Percentiles rank a stretch among this genome's conserved stretches.
Conservation (phyloP, 2,329 filamentous ascomycete species). For the Colletotrichum sp. region DNA sequence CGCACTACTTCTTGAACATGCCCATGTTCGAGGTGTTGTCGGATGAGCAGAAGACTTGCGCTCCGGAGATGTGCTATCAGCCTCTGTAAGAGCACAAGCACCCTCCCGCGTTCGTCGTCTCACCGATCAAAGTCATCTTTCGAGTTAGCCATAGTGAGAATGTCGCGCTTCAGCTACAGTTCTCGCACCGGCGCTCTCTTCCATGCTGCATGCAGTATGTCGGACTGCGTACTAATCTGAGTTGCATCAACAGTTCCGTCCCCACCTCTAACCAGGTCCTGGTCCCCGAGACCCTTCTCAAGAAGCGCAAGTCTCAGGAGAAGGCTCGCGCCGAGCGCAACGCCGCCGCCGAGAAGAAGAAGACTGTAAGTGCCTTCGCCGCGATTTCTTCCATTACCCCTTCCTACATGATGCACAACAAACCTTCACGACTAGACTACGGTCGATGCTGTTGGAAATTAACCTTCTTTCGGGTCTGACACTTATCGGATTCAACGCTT, state of each 20-base stretch:
- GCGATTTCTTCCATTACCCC: background rate
- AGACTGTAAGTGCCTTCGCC: conserved; percentile 76
- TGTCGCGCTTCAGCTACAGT: conserved; percentile 90
- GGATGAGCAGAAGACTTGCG: conserved; percentile 60
- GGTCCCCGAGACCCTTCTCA: conserved; percentile 98
- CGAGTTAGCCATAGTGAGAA: conserved; percentile 92
- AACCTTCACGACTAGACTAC: conserved; percentile 88
- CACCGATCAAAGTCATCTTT: conserved; percentile 82
- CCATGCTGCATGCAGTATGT: conserved; percentile 62
- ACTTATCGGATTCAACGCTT: conserved; percentile 34
- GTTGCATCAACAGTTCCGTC: conserved; percentile 72
- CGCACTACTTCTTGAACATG: conserved; percentile 56
- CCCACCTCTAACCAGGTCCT: conserved; percentile 95
- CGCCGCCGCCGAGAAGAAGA: conserved; percentile 82
- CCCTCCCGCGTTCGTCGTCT: conserved; percentile 40
- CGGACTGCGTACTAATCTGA: conserved; percentile 84
- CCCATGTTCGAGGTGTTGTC: conserved; percentile 71
- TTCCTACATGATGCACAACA: conserved; percentile 82
- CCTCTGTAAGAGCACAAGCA: conserved; percentile 17
- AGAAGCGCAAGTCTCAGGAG: conserved; percentile 99
- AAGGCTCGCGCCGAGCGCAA: conserved; percentile 93
- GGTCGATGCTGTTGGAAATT: conserved; percentile 97
- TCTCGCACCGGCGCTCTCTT: conserved; percentile 85
- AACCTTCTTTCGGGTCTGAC: conserved; percentile 99
- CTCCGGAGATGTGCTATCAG: background rate